These are phyloP conservation scores for Sicyos baderoa DNA, from an alignment of 306 rosid genomes.

Conservation along the genomic window DNA sequence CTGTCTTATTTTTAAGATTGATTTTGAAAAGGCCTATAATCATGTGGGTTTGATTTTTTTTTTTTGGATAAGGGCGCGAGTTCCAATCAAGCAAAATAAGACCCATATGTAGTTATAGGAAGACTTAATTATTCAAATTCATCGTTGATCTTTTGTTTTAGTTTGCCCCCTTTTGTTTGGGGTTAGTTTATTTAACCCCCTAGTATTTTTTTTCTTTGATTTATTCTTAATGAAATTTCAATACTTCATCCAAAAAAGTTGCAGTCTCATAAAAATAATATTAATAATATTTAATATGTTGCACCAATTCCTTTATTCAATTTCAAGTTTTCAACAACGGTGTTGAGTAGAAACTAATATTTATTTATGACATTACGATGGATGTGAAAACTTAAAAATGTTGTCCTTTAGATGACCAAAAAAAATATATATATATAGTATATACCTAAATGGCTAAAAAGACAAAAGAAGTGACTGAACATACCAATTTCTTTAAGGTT, in stretches of 20 bases:
- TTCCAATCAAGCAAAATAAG: too few species aligned
- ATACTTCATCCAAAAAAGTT: background rate
- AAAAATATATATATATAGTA: background rate
- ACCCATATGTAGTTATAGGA: too few species aligned
- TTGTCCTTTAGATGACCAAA: background rate
- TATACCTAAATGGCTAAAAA: too few species aligned
- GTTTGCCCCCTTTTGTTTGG: background rate
- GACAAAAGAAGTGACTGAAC: constrained; percentile 24
- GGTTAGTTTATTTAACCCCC: background rate
- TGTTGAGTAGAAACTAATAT: background rate
- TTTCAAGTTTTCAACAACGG: background rate
- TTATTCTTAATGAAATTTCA: background rate
- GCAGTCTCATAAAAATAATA: background rate
- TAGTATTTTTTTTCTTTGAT: too few species aligned
- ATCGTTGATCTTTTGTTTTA: too few species aligned
- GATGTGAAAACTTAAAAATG: background rate
- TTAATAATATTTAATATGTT: background rate
- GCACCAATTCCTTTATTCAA: background rate
- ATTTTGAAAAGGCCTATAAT: background rate
- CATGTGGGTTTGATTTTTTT: background rate
- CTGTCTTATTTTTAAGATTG: background rate
- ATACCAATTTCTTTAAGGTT: constrained; percentile 90
- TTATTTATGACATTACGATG: background rate
- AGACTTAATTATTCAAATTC: too few species aligned
- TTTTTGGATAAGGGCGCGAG: background rate